A percentile compares a stretch with the other conserved stretches of the same genome.
These are phyloP conservation scores for Fusarium sp. DNA, from an alignment of 2,329 filamentous ascomycete genomes.

Conservation along the genomic window DNA sequence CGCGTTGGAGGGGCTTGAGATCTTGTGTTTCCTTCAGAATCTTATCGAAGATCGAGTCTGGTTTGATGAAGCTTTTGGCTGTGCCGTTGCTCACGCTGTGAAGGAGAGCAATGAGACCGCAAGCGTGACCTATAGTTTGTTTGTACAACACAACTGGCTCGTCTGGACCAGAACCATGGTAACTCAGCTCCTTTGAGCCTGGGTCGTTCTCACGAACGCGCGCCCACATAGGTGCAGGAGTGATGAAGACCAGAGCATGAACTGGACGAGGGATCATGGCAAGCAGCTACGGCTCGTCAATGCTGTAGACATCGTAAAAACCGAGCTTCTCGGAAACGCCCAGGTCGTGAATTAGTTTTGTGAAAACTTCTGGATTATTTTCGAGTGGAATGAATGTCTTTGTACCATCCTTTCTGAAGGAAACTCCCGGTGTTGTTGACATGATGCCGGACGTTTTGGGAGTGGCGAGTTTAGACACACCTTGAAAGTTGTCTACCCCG, in stretches of 20 bases:
- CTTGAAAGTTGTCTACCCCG: neutral
- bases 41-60: constrained; percentile 62
- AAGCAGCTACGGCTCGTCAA: constrained; percentile 80
- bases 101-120: constrained; percentile 79
- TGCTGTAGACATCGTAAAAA: constrained; percentile 84
- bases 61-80: constrained; percentile 61
- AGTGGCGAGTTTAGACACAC: neutral
- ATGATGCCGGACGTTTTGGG: constrained; percentile 6
- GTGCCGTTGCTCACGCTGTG: constrained; percentile 77
- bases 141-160: constrained; percentile 84
- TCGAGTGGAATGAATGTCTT: constrained; percentile 54
- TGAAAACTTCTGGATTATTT: constrained; percentile 82
- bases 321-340: constrained; percentile 72
- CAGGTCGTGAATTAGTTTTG: constrained; percentile 72
- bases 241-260: constrained; percentile 80
- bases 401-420: constrained; percentile 28
- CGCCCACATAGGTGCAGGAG: constrained; percentile 66
- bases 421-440: constrained; percentile 24
- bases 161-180: constrained; percentile 45
- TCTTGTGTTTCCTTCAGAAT: constrained; percentile 69
- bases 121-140: constrained; percentile 85
- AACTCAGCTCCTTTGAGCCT: constrained; percentile 40
- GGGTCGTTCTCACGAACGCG: constrained; percentile 44
- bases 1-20: constrained; percentile 67
- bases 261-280: constrained; percentile 76